These are phyloP conservation scores for Rhynchosporium agropyri DNA, from an alignment of 2,329 filamentous ascomycete genomes.

Conservation along the genomic window DNA sequence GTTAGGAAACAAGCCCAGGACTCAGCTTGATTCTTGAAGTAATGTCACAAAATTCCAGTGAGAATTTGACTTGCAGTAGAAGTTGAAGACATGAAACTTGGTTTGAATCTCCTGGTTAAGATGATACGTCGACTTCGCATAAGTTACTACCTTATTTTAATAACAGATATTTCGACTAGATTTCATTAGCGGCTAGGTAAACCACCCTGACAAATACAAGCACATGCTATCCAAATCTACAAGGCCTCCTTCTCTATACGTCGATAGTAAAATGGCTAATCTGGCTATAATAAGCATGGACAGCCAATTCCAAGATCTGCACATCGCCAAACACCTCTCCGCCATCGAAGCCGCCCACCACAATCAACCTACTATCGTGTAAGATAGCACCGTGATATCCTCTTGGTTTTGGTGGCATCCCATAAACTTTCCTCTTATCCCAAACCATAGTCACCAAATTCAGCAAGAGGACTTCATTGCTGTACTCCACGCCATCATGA, in stretches of 20 bases:
- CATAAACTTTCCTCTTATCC: constrained; percentile 68
- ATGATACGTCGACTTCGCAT: too few relatives aligned
- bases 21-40: background rate
- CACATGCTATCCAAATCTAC: background rate
- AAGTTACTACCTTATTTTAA: too few relatives aligned
- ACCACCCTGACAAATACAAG: too few relatives aligned
- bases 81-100: too few relatives aligned
- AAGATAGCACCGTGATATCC: constrained; percentile 69
- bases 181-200: too few relatives aligned
- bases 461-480: constrained; percentile 67
- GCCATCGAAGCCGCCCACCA: constrained; percentile 70
- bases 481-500: constrained; percentile 71
- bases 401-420: constrained; percentile 61
- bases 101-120: too few relatives aligned
- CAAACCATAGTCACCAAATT: constrained; percentile 76
- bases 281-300: constrained; percentile 73
- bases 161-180: too few relatives aligned
- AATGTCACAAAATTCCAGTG: too few relatives aligned
- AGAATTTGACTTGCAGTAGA: too few relatives aligned
- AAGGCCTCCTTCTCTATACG: constrained; percentile 48
- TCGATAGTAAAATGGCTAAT: constrained; percentile 74
- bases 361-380: constrained; percentile 64
- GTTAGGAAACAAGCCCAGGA: too few relatives aligned
- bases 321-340: constrained; percentile 69
- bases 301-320: constrained; percentile 67